Percentiles rank a stretch among this genome's conserved stretches.
phyloP scores from a whole-genome alignment of 73 alveolate species.

The Uronychia setigera region DNA sequence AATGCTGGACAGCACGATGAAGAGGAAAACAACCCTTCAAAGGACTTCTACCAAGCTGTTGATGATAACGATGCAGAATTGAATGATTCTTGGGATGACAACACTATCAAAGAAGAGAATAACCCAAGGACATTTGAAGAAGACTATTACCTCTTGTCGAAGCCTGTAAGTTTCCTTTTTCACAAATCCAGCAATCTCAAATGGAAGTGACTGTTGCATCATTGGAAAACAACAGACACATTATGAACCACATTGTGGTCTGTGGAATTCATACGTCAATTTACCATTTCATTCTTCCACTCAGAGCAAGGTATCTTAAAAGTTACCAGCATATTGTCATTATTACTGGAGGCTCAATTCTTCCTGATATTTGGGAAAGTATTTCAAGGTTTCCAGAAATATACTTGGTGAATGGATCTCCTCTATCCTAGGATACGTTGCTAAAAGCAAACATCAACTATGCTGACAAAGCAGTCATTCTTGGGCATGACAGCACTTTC shows the following conservation, averaged over 20 bases:
- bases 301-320: slow-evolving; percentile 93
- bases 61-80: slow-evolving; percentile 35
- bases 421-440: slow-evolving; percentile 87
- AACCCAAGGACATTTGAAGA: slow-evolving; percentile 44
- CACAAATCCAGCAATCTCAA: too few relatives aligned
- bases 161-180: too few relatives aligned
- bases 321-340: slow-evolving; percentile 82
- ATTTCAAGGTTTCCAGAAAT: slow-evolving; percentile 84
- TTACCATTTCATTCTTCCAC: slow-evolving; percentile 88
- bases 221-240: slow-evolving; percentile 72
- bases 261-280: slow-evolving; percentile 97
- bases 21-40: too few relatives aligned
- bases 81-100: slow-evolving; percentile 12
- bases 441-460: slow-evolving; percentile 94
- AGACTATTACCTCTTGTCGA: slow-evolving; percentile 3
- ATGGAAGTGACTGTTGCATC: slow-evolving; percentile 64
- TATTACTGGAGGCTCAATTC: slow-evolving; percentile 76
- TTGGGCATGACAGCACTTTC: slow-evolving; percentile 82
- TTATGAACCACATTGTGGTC: slow-evolving; percentile 91
- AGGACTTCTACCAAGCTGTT: not conserved
- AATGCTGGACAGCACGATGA: slow-evolving; percentile 13
- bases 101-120: not conserved
- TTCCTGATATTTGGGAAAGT: slow-evolving; percentile 88
- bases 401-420: slow-evolving; percentile 87
- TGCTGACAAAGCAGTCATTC: slow-evolving; percentile 98